These are phyloP conservation scores for Colletotrichum sp. DNA, from an alignment of 2,329 filamentous ascomycete genomes.

Conservation along the genomic window DNA sequence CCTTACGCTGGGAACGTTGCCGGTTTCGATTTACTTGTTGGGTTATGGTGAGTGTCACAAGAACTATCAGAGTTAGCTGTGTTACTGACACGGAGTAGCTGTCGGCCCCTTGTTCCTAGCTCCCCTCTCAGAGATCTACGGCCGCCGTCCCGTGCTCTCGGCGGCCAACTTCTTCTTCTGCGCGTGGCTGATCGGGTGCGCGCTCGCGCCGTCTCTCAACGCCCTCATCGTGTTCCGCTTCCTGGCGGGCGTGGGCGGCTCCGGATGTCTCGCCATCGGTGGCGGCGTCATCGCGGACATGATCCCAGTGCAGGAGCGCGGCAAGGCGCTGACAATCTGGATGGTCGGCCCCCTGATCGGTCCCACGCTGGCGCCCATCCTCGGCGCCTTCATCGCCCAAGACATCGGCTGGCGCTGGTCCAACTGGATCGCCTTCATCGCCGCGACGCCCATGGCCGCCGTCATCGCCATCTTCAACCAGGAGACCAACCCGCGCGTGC, in stretches of 20 bases:
- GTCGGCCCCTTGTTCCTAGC: slow-evolving; percentile 63
- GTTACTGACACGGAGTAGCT: slow-evolving; percentile 24
- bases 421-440: slow-evolving; percentile 58
- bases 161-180: slow-evolving; percentile 65
- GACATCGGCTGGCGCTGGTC: slow-evolving; percentile 58
- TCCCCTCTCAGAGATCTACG: slow-evolving; percentile 69
- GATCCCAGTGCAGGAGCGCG: slow-evolving; percentile 51
- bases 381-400: slow-evolving; percentile 54
- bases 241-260: slow-evolving; percentile 63
- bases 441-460: slow-evolving; percentile 36
- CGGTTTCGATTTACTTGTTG: slow-evolving; percentile 66
- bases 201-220: slow-evolving; percentile 57
- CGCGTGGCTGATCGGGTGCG: slow-evolving; percentile 68
- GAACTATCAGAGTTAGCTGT: neutral
- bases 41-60: slow-evolving; percentile 45
- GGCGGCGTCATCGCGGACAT: slow-evolving; percentile 61
- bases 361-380: slow-evolving; percentile 51
- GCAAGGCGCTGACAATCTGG: slow-evolving; percentile 56
- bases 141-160: slow-evolving; percentile 61
- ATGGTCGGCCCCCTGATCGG: slow-evolving; percentile 46
- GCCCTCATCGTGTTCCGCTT: slow-evolving; percentile 65
- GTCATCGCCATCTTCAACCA: slow-evolving; percentile 45
- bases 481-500: slow-evolving; percentile 54
- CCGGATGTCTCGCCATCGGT: slow-evolving; percentile 58
- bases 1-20: slow-evolving; percentile 52